These are phyloP conservation scores for Thalassia testudinum DNA, from an alignment of 116 monocot species.

Conservation along the genomic window DNA sequence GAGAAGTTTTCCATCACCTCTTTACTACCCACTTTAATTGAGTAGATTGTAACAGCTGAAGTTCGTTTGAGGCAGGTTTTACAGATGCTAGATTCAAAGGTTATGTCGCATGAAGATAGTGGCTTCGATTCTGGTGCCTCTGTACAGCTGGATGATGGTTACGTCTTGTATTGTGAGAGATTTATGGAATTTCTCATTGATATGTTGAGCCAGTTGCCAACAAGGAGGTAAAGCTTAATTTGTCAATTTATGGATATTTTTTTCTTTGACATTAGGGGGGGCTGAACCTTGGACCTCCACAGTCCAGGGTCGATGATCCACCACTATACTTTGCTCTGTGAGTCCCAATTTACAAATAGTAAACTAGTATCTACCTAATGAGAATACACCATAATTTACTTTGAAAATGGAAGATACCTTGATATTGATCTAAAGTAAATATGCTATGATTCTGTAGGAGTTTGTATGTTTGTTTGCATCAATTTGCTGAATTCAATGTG, in stretches of 20 bases:
- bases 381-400: no score
- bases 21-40: background rate
- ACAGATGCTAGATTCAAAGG: constrained; percentile 88
- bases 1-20: background rate
- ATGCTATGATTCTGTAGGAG: no score
- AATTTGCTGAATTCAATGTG: no score
- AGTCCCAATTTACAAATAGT: no score
- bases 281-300: no score
- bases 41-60: background rate
- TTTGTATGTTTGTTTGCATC: no score
- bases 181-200: constrained; percentile 98
- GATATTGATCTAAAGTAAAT: no score
- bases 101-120: constrained; percentile 26
- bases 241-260: constrained; percentile 1
- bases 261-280: no score
- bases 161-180: constrained; percentile 88
- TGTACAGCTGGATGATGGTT: constrained; percentile 67
- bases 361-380: no score
- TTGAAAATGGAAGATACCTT: no score
- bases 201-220: constrained; percentile 91
- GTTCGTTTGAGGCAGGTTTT: background rate
- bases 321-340: no score
- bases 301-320: no score
- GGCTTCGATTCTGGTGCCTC: constrained; percentile 18
- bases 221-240: constrained; percentile 86